Conservation (phyloP, 805 yeast species). For the Teunomyces barrocoloradensis region DNA sequence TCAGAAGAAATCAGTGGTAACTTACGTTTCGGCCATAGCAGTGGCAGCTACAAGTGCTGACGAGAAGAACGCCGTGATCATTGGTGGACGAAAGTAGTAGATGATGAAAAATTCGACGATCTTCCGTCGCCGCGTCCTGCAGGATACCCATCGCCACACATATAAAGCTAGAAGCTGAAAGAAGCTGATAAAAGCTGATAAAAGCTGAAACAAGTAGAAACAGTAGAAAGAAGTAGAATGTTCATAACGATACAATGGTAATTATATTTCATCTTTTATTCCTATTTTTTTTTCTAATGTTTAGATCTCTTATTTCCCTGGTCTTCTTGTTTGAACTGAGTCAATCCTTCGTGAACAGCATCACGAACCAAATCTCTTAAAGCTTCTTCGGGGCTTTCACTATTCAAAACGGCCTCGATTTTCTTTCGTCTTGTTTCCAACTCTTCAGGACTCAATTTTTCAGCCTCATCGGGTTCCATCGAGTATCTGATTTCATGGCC, state of each 20-base stretch:
- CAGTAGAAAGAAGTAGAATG: too few relatives aligned
- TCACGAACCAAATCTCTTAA: constrained; percentile 64
- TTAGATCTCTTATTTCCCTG: constrained; percentile 16
- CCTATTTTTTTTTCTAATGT: background rate
- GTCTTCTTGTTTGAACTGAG: constrained; percentile 25
- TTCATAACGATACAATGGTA: too few relatives aligned
- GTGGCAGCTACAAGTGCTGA: constrained; percentile 3
- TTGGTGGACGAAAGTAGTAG: background rate
- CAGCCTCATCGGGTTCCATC: constrained; percentile 45
- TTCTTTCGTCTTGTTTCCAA: constrained; percentile 56
- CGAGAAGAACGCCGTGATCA: background rate
- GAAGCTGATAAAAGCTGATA: background rate
- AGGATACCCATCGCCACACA: background rate
- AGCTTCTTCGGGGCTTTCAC: constrained; percentile 80
- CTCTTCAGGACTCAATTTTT: constrained; percentile 39
- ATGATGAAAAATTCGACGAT: constrained; percentile 1
- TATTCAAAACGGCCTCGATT: constrained; percentile 68
- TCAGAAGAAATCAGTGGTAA: background rate
- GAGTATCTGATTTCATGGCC: constrained; percentile 59
- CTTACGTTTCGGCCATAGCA: constrained; percentile 3
- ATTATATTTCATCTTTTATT: background rate
- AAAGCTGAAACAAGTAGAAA: background rate
- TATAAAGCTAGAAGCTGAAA: background rate
- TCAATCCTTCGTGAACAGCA: constrained; percentile 60
- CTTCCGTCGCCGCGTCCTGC: background rate